Conservation (phyloP, 1,284 basidiomycete species). For the Fistulina hepatica region DNA sequence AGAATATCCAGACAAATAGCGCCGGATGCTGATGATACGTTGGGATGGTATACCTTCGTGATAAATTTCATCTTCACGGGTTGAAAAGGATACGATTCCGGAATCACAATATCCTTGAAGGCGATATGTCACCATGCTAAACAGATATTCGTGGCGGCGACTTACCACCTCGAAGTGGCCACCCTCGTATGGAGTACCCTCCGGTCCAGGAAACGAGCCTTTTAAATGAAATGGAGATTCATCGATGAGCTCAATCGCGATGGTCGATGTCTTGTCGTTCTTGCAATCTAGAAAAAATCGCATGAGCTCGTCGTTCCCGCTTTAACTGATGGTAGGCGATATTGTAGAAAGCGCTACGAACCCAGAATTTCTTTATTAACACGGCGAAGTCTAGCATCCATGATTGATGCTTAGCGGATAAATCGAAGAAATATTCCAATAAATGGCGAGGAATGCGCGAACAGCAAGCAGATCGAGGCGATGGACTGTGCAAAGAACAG, state of each 20-base stretch:
- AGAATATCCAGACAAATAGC: conserved; percentile 74
- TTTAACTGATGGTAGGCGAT: background rate
- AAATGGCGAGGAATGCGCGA: too few relatives aligned
- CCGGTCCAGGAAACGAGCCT: conserved; percentile 86
- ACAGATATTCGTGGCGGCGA: conserved; percentile 13
- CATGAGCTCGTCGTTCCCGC: too few relatives aligned
- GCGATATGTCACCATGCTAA: conserved; percentile 7
- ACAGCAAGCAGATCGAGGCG: too few relatives aligned
- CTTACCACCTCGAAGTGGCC: conserved; percentile 88
- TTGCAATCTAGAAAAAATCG: conserved; percentile 62
- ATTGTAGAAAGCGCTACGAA: conserved; percentile 24
- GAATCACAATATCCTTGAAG: conserved; percentile 84
- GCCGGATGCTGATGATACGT: conserved; percentile 89
- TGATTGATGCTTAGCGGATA: conserved; percentile 18
- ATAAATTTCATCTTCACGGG: conserved; percentile 98
- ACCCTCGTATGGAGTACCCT: conserved; percentile 90
- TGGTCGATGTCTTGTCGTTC: conserved; percentile 82
- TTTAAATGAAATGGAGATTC: conserved; percentile 81
- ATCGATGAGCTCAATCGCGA: conserved; percentile 79
- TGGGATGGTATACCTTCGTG: conserved; percentile 96
- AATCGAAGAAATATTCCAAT: conserved; percentile 1
- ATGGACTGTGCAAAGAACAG: too few relatives aligned
- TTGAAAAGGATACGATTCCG: conserved; percentile 92
- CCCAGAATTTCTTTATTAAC: conserved; percentile 90
- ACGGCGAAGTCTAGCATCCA: conserved; percentile 81